A percentile compares a stretch with the other conserved stretches of the same genome.
Conservation (phyloP, 352 stramenopile genomes). For the Globisporangium lucens region DNA sequence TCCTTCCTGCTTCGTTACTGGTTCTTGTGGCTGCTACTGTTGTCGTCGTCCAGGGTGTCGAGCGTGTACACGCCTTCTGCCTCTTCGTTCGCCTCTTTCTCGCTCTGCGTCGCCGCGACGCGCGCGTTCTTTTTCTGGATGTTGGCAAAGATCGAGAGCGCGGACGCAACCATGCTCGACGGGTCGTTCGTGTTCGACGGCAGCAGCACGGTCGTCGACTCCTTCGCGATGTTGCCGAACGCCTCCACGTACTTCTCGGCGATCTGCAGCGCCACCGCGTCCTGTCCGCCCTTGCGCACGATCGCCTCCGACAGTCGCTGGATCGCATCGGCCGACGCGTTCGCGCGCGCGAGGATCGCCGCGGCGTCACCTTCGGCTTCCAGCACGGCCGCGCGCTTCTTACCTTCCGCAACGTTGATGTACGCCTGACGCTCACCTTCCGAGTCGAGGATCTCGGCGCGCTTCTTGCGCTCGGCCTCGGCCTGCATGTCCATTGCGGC, state of each 20-base stretch:
- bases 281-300: conserved; percentile 53
- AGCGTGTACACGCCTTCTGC: conserved; percentile 46
- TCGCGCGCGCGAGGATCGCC: conserved; percentile 78
- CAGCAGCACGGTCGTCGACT: conserved; percentile 84
- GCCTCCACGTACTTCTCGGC: conserved; percentile 91
- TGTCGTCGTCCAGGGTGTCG: conserved; percentile 45
- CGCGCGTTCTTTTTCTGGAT: conserved; percentile 79
- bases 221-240: conserved; percentile 90
- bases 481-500: conserved; percentile 92
- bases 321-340: conserved; percentile 82
- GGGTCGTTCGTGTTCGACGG: conserved; percentile 80
- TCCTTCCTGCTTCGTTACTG: background rate
- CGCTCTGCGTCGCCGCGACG: conserved; percentile 19
- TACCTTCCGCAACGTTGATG: conserved; percentile 90
- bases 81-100: conserved; percentile 22
- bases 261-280: conserved; percentile 84
- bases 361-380: conserved; percentile 85
- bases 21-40: conserved; percentile 19
- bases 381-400: conserved; percentile 84
- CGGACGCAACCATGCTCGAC: conserved; percentile 88
- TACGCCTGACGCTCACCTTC: conserved; percentile 83
- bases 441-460: conserved; percentile 90
- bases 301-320: conserved; percentile 72
- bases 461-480: conserved; percentile 89
- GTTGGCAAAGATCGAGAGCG: conserved; percentile 85